These are phyloP conservation scores for Dioscorea dumetorum DNA, from an alignment of 106 monocot genomes.

Conservation along the genomic window DNA sequence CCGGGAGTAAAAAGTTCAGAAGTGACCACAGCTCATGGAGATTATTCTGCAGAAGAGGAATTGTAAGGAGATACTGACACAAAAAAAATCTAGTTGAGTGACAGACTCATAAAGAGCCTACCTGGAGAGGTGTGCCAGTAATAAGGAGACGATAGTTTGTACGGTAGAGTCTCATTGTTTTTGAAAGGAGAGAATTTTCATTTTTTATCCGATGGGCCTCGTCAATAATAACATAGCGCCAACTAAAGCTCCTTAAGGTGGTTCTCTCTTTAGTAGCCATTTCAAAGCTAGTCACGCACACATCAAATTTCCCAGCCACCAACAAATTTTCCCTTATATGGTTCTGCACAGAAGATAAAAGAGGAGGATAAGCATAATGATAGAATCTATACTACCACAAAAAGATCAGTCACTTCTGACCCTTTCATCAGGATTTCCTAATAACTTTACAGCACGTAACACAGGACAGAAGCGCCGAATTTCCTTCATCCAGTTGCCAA, in stretches of 20 bases:
- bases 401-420: conserved; percentile 18
- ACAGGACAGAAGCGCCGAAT: conserved; percentile 85
- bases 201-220: conserved; percentile 96
- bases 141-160: conserved; percentile 96
- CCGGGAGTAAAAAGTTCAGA: conserved; percentile 94
- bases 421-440: conserved; percentile 92
- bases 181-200: conserved; percentile 92
- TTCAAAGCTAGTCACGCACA: conserved; percentile 92
- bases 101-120: conserved; percentile 7
- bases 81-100: too few relatives aligned
- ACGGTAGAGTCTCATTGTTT: conserved; percentile 88
- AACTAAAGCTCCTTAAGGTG: conserved; percentile 71
- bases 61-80: not conserved
- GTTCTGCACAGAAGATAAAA: conserved; percentile 42
- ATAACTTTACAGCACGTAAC: conserved; percentile 76
- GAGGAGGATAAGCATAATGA: not conserved
- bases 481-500: conserved; percentile 98
- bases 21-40: conserved; percentile 96
- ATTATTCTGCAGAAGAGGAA: conserved; percentile 61
- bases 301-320: conserved; percentile 89
- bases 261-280: conserved; percentile 91
- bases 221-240: conserved; percentile 96
- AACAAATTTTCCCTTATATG: conserved; percentile 82
- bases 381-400: not conserved
- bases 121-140: conserved; percentile 98